A percentile compares a stretch with the other conserved stretches of the same genome.
These are phyloP conservation scores for Xylariaceae sp. DNA, from an alignment of 2,329 filamentous ascomycete species.

Conservation along the genomic window DNA sequence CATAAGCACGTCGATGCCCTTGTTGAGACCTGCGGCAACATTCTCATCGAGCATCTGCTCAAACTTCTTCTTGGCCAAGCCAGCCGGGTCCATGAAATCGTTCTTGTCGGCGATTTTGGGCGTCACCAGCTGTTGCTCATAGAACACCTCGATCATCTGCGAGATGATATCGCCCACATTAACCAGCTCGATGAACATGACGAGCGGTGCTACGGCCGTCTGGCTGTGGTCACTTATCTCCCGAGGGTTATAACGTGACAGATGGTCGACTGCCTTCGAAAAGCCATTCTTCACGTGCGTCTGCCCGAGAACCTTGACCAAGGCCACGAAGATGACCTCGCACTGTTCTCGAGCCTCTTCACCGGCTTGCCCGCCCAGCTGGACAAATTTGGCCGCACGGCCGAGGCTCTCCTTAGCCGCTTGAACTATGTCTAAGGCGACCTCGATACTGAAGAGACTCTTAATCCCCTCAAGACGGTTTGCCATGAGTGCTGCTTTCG, in stretches of 20 bases:
- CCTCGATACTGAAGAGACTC: conserved; percentile 91
- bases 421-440: conserved; percentile 85
- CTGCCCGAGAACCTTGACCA: conserved; percentile 79
- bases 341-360: conserved; percentile 85
- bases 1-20: conserved; percentile 97
- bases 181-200: conserved; percentile 94
- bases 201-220: conserved; percentile 77
- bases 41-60: conserved; percentile 98
- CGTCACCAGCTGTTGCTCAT: conserved; percentile 84
- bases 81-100: conserved; percentile 88
- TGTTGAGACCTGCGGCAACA: conserved; percentile 91
- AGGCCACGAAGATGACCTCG: conserved; percentile 76
- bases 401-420: conserved; percentile 83
- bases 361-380: conserved; percentile 71
- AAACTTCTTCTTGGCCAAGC: conserved; percentile 95
- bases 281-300: conserved; percentile 91
- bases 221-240: conserved; percentile 68
- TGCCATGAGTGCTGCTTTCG: conserved; percentile 97
- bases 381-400: conserved; percentile 75
- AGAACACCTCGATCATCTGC: conserved; percentile 99
- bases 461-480: conserved; percentile 90
- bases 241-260: conserved; percentile 85
- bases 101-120: conserved; percentile 83
- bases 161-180: conserved; percentile 97
- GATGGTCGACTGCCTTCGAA: conserved; percentile 83